A percentile compares a stretch with the other conserved stretches of the same genome.
Evolutionary conservation across 2,329 filamentous ascomycete genomes (phyloP).

Genomic region (Taxawa tesnikishii): DNA sequence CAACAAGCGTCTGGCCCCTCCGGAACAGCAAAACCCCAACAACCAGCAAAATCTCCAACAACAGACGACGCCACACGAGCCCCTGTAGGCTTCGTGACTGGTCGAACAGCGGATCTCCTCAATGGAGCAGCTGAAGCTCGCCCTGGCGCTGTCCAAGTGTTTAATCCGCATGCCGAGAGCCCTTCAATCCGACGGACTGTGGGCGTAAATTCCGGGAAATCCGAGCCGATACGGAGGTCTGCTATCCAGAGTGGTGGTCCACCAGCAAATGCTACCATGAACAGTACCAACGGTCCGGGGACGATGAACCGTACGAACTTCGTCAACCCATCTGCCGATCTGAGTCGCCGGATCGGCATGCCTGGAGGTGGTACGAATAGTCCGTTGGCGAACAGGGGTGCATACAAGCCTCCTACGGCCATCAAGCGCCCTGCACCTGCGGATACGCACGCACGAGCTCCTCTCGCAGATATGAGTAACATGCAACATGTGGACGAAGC

Average conservation of each 20-base stretch:
- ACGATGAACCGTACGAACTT: conserved; percentile 24
- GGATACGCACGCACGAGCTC: conserved; percentile 16
- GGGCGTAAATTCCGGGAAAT: conserved; percentile 70
- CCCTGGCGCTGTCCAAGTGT: conserved; percentile 22
- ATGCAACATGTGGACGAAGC: conserved; percentile 21
- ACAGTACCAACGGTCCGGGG: conserved; percentile 2
- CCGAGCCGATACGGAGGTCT: conserved; percentile 55
- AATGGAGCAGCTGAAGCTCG: conserved; percentile 20
- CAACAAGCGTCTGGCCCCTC: conserved; percentile 6
- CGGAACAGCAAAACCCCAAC: conserved; percentile 3
- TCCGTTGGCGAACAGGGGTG: conserved; percentile 29
- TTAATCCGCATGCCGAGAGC: conserved; percentile 37
- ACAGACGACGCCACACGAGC: conserved; percentile 15
- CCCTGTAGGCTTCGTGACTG: conserved; percentile 34
- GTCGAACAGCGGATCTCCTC: conserved; percentile 28
- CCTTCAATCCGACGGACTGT: conserved; percentile 83
- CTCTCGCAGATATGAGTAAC: conserved; percentile 35
- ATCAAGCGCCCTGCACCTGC: conserved; percentile 19
- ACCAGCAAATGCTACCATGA: not conserved
- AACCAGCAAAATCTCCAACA: conserved; percentile 7
- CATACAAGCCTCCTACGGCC: conserved; percentile 31
- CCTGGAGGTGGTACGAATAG: conserved; percentile 28
- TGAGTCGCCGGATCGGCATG: conserved; percentile 36
- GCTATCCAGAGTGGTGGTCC: conserved; percentile 6
- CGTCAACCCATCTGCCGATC: conserved; percentile 35